Conservation (phyloP, 108 stramenopile genomes). For the Conticribra weissflogii region DNA sequence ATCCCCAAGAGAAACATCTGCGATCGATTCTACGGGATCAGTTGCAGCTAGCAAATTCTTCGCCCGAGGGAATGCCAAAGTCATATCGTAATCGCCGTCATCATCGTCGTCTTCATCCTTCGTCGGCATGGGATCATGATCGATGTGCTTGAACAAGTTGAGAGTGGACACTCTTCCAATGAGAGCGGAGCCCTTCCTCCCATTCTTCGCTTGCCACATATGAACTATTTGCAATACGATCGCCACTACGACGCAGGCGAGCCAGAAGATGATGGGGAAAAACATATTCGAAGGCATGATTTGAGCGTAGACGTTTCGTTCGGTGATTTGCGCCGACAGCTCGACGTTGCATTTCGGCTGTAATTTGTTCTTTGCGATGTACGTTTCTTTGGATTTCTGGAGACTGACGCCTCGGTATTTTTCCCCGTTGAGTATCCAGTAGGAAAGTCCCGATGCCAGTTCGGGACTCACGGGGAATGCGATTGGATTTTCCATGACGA, state of each 20-base stretch:
- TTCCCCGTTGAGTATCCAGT: slow-evolving; percentile 28
- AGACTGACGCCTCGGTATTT: slow-evolving; percentile 7
- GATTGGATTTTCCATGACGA: too few relatives aligned
- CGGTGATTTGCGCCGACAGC: not conserved
- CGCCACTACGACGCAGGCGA: slow-evolving; percentile 3
- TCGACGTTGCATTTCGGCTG: slow-evolving; percentile 11
- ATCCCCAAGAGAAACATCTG: not conserved
- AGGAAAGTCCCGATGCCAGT: slow-evolving; percentile 19
- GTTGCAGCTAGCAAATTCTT: too few relatives aligned
- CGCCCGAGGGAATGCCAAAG: not conserved
- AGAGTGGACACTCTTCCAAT: not conserved
- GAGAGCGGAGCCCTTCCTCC: not conserved
- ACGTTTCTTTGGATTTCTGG: slow-evolving; percentile 4
- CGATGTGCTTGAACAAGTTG: not conserved
- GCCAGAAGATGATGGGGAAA: slow-evolving; percentile 12
- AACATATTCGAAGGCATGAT: slow-evolving; percentile 19
- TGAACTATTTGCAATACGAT: slow-evolving; percentile 6
- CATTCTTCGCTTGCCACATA: not conserved
- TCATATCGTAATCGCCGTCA: not conserved
- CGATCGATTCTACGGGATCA: not conserved
- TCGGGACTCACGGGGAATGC: too few relatives aligned
- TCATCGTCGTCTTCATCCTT: not conserved
- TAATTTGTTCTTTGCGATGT: not conserved
- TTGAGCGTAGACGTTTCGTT: slow-evolving; percentile 15
- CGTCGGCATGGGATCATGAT: not conserved